phyloP scores from a whole-genome alignment of 768 basidiomycete genomes.

The Gautieria morchelliformis region DNA sequence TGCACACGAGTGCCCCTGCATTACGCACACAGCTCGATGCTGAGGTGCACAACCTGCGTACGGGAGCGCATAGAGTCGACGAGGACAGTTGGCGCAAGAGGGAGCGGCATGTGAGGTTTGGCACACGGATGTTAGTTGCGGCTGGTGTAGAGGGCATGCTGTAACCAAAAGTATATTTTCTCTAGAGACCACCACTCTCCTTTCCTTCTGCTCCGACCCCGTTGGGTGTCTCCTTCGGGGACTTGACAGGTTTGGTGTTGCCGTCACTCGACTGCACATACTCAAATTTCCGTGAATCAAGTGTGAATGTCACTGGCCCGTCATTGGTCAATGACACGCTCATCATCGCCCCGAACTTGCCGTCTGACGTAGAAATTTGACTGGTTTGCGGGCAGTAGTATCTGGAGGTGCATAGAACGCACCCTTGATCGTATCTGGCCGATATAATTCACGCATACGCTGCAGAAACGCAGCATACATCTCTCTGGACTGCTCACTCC shows the following conservation, averaged over 20 bases:
- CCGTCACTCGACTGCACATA: conserved; percentile 28
- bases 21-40: conserved; percentile 41
- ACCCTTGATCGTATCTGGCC: conserved; percentile 76
- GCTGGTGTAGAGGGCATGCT: conserved; percentile 59
- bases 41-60: conserved; percentile 44
- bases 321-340: conserved; percentile 80
- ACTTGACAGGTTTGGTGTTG: background rate
- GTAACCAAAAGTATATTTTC: conserved; percentile 21
- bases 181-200: background rate
- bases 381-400: background rate
- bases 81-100: conserved; percentile 47
- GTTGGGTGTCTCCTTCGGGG: background rate
- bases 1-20: conserved; percentile 38
- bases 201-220: background rate
- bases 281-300: conserved; percentile 75
- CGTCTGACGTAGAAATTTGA: conserved; percentile 42
- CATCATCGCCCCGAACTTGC: conserved; percentile 97
- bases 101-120: conserved; percentile 46
- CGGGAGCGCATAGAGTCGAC: conserved; percentile 23
- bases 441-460: conserved; percentile 55
- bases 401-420: conserved; percentile 9
- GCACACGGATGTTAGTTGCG: conserved; percentile 54
- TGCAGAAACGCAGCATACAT: conserved; percentile 70
- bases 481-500: conserved; percentile 52
- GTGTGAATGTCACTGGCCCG: conserved; percentile 80